phyloP scores from a whole-genome alignment of 2,329 filamentous ascomycete genomes.

The Whalleya microplaca region DNA sequence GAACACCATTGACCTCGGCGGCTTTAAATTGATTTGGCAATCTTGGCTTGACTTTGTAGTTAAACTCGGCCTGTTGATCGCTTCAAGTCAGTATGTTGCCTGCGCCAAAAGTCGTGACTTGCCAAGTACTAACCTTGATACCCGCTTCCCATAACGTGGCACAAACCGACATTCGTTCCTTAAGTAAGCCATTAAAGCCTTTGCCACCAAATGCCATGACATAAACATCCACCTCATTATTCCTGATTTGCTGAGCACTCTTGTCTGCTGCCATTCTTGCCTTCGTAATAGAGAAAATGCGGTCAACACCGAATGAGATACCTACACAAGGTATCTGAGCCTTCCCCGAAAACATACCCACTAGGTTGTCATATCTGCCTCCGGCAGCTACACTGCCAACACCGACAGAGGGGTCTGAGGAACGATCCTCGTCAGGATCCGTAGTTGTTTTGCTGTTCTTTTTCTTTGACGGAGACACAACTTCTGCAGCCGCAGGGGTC shows the following conservation, averaged over 20 bases:
- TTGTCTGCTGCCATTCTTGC: conserved; percentile 59
- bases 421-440: conserved; percentile 59
- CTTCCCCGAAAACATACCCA: conserved; percentile 77
- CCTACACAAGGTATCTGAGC: conserved; percentile 75
- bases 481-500: conserved; percentile 41
- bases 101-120: neutral
- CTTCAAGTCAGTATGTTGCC: conserved; percentile 27
- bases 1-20: conserved; percentile 77
- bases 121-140: conserved; percentile 65
- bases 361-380: conserved; percentile 76
- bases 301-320: conserved; percentile 78
- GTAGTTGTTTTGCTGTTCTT: conserved; percentile 47
- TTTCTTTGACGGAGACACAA: conserved; percentile 41
- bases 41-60: conserved; percentile 89
- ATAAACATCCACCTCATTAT: conserved; percentile 84
- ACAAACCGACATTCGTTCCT: conserved; percentile 82
- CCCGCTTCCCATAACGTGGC: conserved; percentile 82
- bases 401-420: conserved; percentile 70
- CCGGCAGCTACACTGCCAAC: conserved; percentile 77
- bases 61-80: conserved; percentile 70
- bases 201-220: conserved; percentile 95
- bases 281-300: conserved; percentile 79
- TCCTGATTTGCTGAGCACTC: conserved; percentile 54
- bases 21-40: conserved; percentile 89
- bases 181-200: conserved; percentile 77